Percentiles rank a stretch among this genome's conserved stretches.
Evolutionary conservation across 192 early-diverging fungal genomes (phyloP).

Genomic region (Mortierella hygrophila): DNA sequence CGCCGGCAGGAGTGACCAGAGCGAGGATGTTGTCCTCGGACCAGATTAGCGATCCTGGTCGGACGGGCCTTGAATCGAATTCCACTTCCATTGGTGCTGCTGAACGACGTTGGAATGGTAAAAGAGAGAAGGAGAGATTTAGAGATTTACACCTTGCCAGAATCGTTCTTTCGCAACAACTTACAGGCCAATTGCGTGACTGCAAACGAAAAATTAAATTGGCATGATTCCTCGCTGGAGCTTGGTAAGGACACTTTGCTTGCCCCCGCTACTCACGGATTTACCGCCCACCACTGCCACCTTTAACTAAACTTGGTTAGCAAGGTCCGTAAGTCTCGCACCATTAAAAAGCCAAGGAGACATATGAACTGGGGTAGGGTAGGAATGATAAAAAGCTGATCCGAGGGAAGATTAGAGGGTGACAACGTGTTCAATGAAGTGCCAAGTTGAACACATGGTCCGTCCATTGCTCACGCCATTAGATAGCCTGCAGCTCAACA

Average conservation of each 20-base stretch:
- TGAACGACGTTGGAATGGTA: not conserved
- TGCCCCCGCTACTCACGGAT: too few relatives aligned
- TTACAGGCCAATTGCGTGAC: not conserved
- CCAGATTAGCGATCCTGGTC: constrained; percentile 49
- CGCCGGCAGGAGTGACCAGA: constrained; percentile 25
- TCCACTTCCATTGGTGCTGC: constrained; percentile 29
- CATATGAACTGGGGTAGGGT: not conserved
- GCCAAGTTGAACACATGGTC: not conserved
- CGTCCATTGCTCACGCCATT: constrained; percentile 6
- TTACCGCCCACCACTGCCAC: too few relatives aligned
- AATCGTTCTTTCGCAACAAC: not conserved
- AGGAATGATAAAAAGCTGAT: not conserved
- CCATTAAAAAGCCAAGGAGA: not conserved
- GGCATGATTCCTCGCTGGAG: not conserved
- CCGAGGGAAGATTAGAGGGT: not conserved
- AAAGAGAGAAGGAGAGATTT: not conserved
- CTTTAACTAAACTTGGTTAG: too few relatives aligned
- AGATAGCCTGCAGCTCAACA: not conserved
- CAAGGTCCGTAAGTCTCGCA: too few relatives aligned
- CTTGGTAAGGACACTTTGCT: too few relatives aligned
- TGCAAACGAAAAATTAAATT: not conserved
- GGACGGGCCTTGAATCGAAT: constrained; percentile 37
- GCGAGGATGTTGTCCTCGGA: constrained; percentile 52
- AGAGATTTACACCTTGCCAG: not conserved
- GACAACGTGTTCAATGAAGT: not conserved